Evolutionary conservation across 768 basidiomycete genomes (phyloP).

Genomic region (Lanmaoa rubissima): DNA sequence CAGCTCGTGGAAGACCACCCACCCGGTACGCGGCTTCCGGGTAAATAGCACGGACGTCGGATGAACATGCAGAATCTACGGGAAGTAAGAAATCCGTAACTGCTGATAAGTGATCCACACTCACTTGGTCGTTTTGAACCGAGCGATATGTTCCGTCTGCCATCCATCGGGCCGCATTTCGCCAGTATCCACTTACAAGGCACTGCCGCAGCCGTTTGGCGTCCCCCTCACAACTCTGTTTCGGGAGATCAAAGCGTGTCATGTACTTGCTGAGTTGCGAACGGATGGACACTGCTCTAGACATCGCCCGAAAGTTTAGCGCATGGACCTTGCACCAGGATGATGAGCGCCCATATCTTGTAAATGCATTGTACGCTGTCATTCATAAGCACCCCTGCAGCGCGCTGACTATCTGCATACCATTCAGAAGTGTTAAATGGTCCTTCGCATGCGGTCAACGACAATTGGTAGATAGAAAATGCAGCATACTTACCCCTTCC

Average conservation of each 20-base stretch:
- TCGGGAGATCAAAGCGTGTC: constrained; percentile 79
- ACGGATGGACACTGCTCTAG: constrained; percentile 90
- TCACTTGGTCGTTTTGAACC: constrained; percentile 79
- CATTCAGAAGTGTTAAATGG: constrained; percentile 91
- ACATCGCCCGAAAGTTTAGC: constrained; percentile 91
- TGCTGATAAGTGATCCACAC: constrained; percentile 19
- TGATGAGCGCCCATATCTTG: constrained; percentile 75
- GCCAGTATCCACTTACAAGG: constrained; percentile 90
- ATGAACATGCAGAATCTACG: constrained; percentile 82
- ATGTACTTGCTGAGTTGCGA: constrained; percentile 96
- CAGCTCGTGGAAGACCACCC: constrained; percentile 95
- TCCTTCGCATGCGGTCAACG: constrained; percentile 51
- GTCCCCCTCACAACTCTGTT: constrained; percentile 89
- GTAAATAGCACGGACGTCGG: constrained; percentile 95
- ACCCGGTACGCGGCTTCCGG: constrained; percentile 83
- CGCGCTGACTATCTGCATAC: constrained; percentile 36
- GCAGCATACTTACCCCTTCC: constrained; percentile 73
- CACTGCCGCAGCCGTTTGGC: constrained; percentile 79
- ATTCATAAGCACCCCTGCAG: constrained; percentile 2
- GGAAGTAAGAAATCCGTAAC: background rate
- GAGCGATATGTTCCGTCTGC: constrained; percentile 93
- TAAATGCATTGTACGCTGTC: constrained; percentile 91
- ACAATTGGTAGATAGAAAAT: background rate
- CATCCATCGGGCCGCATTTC: constrained; percentile 87
- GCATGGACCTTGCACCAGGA: constrained; percentile 94